Evolutionary conservation across 2,329 filamentous ascomycete genomes (phyloP).

Genomic region (Phaeosphaeriaceae sp.): DNA sequence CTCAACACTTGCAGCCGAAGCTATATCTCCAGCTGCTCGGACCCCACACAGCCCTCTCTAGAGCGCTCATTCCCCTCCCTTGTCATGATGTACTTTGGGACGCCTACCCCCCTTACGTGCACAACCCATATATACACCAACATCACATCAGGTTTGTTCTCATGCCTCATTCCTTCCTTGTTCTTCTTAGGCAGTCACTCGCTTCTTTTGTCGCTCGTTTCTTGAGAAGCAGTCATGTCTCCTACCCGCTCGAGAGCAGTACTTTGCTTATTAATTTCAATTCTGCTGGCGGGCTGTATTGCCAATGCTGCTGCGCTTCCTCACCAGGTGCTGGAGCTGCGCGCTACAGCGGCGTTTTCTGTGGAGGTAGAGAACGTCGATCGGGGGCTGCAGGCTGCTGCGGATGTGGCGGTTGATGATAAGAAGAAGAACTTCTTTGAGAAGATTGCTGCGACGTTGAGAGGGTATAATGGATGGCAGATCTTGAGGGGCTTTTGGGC

Average conservation of each 20-base stretch:
- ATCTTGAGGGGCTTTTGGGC: conserved; percentile 21
- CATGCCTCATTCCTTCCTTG: neutral
- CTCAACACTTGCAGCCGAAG: conserved; percentile 19
- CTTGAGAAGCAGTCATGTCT: conserved; percentile 11
- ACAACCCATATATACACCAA: conserved; percentile 20
- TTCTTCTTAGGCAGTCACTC: conserved; percentile 5
- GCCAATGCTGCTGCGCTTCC: conserved; percentile 14
- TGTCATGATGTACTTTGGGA: conserved; percentile 12
- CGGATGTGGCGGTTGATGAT: neutral
- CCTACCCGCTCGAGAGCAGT: conserved; percentile 12
- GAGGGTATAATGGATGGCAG: conserved; percentile 15
- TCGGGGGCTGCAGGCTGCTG: neutral
- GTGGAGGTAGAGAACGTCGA: neutral
- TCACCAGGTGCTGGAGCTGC: conserved; percentile 11
- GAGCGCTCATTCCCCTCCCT: conserved; percentile 19
- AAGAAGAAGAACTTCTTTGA: conserved; percentile 11
- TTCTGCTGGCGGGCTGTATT: conserved; percentile 11
- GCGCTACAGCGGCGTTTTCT: neutral
- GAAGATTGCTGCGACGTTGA: conserved; percentile 7
- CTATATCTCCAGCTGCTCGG: conserved; percentile 12
- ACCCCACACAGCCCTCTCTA: conserved; percentile 8
- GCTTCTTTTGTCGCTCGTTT: conserved; percentile 13
- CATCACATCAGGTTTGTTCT: neutral
- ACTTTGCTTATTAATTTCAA: conserved; percentile 8
- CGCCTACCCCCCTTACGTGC: conserved; percentile 14